Evolutionary conservation across 2,329 filamentous ascomycete genomes (phyloP), one percentile per base, ranked within the genome.

Genomic region (Taxawa tesnikishii): DNA sequence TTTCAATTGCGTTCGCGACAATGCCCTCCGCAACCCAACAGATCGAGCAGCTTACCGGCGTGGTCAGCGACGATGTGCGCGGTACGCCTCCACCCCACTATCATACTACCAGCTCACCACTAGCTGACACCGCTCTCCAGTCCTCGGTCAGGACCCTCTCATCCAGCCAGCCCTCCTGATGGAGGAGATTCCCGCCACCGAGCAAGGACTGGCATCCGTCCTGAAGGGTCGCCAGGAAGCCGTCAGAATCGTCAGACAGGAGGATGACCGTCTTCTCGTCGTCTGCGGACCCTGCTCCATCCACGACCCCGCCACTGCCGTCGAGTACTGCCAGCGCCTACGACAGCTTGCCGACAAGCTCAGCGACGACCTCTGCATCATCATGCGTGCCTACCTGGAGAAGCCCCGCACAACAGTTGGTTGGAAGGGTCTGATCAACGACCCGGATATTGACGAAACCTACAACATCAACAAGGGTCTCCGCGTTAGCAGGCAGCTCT

Each of bases 401-500:
- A 98, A 98, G 71, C 90, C 90, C 26, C 79, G 90, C 39, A 98
- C 90, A 30, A 98, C 90, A 1, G 87, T 98, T 30, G 90, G 90
- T 54, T 98, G 90, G 90, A 98, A 98, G 66, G 90, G 90, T 32
- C 70, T 98, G 58, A 94, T 98, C 70, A 98, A 98, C 62, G 90
- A 98, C 59, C 90, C 90, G 3, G 87, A 96, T 51, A 94, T 98
- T 56, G 84, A 98, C 59, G 79, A 90, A 57, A 90, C 80, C 53
- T 98, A 82, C 79, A 75, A 94, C 65, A 98, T 98, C 68, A 98
- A 98, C 75, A 96, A 96, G 70, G 90, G 90, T 32, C 72, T 98
- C 35, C 76, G 84, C 17, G 76, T 94, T 36, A 88, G 83, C n/a
- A 74, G 90, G 48, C 80, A 94, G 63, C 71, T 98, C 53, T 98